Percentiles rank a stretch among this genome's conserved stretches.
Evolutionary conservation across 2,329 filamentous ascomycete species (phyloP).

Genomic region (Endoconidiophora polonica): DNA sequence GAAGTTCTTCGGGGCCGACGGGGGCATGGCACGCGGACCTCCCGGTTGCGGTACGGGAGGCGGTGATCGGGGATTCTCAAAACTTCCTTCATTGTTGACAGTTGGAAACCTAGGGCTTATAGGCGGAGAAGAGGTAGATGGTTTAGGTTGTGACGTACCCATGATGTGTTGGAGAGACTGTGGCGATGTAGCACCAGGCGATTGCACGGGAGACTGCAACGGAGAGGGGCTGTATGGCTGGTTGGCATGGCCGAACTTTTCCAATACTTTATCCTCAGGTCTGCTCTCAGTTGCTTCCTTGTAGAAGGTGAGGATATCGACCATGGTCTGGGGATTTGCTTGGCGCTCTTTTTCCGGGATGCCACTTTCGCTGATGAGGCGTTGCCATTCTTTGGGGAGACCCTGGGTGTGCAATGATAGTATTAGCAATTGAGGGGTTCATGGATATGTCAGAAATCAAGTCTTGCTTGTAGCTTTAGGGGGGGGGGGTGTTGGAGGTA

Average conservation of each 20-base stretch:
- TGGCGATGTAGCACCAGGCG: slow-evolving; percentile 28
- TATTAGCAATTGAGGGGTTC: slow-evolving; percentile 14
- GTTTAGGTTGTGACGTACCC: slow-evolving; percentile 29
- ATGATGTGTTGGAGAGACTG: slow-evolving; percentile 37
- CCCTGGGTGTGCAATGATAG: slow-evolving; percentile 38
- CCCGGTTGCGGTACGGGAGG: slow-evolving; percentile 57
- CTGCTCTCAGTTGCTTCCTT: slow-evolving; percentile 76
- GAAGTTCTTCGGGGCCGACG: slow-evolving; percentile 29
- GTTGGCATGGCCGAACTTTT: slow-evolving; percentile 87
- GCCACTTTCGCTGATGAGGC: slow-evolving; percentile 83
- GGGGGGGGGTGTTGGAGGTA: slow-evolving; percentile 14
- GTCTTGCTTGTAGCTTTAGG: not conserved
- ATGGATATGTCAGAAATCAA: not conserved
- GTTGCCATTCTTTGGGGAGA: slow-evolving; percentile 94
- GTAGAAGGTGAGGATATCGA: slow-evolving; percentile 92
- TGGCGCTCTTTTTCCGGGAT: slow-evolving; percentile 93
- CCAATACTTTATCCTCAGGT: slow-evolving; percentile 74
- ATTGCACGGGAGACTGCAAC: slow-evolving; percentile 25
- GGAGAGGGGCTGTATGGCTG: slow-evolving; percentile 29
- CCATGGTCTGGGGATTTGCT: slow-evolving; percentile 87
- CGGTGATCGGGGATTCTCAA: slow-evolving; percentile 88
- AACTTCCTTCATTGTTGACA: slow-evolving; percentile 78
- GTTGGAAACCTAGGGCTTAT: slow-evolving; percentile 71
- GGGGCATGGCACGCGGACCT: slow-evolving; percentile 21
- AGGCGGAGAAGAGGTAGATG: slow-evolving; percentile 50